These are phyloP conservation scores for Zostera marina DNA, from an alignment of 116 monocot genomes.

Conservation along the genomic window DNA sequence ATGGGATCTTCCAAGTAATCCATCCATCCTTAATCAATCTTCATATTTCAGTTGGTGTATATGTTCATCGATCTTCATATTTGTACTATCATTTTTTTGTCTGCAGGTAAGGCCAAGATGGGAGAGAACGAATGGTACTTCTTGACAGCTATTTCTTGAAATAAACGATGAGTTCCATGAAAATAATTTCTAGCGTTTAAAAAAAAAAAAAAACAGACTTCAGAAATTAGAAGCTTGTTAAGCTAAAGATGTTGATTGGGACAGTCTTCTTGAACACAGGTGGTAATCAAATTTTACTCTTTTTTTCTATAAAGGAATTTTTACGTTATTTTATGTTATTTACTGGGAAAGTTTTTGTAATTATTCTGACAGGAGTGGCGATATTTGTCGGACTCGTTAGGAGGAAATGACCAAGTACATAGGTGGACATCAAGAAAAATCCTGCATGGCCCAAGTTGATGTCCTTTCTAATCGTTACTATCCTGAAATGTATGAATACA, in stretches of 20 bases:
- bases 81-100: no score
- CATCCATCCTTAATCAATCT: no score
- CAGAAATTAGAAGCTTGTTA: slow-evolving; percentile 11
- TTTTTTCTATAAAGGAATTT: background rate
- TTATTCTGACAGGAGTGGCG: slow-evolving; percentile 22
- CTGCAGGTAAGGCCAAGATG: slow-evolving; percentile 46
- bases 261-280: slow-evolving; percentile 15
- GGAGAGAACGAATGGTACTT: slow-evolving; percentile 12
- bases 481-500: slow-evolving; percentile 15
- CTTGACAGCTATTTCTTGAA: background rate
- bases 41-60: no score
- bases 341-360: no score
- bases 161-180: background rate
- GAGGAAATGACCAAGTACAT: slow-evolving; percentile 21
- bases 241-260: slow-evolving; percentile 17
- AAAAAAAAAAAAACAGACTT: slow-evolving; percentile 6
- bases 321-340: no score
- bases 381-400: slow-evolving; percentile 34
- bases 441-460: slow-evolving; percentile 29
- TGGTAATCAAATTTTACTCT: background rate
- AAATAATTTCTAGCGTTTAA: background rate
- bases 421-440: slow-evolving; percentile 13
- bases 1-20: slow-evolving; percentile 91
- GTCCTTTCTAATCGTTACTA: slow-evolving; percentile 17
- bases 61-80: no score